phyloP scores from a whole-genome alignment of 202 grass and related monocot species.

The Schoenoplectus tabernaemontani region DNA sequence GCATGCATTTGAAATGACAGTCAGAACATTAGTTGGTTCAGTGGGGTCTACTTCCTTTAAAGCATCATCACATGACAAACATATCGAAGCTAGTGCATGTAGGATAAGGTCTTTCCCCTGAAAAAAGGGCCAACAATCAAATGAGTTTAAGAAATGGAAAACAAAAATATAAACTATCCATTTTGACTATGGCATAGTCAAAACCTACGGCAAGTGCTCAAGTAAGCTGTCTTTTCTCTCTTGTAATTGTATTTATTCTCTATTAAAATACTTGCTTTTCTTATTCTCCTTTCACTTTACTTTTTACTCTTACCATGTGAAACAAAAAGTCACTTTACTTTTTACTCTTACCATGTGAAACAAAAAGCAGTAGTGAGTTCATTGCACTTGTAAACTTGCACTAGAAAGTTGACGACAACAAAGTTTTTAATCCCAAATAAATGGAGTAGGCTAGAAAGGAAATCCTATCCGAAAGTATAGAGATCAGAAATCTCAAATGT shows the following conservation, averaged over 20 bases:
- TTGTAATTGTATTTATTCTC: background rate
- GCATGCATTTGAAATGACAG: slow-evolving; percentile 60
- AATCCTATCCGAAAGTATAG: no score
- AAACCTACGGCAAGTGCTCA: background rate
- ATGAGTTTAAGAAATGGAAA: background rate
- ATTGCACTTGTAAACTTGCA: background rate
- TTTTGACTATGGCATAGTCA: background rate
- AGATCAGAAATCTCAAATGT: no score
- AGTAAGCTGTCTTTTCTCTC: background rate
- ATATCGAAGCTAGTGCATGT: slow-evolving; percentile 64
- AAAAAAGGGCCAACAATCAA: background rate
- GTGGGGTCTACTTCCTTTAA: slow-evolving; percentile 56
- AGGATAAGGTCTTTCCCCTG: slow-evolving; percentile 92
- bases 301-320: background rate
- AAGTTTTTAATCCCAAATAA: no score
- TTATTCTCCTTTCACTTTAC: background rate
- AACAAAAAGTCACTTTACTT: no score
- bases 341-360: no score
- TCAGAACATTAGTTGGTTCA: slow-evolving; percentile 49
- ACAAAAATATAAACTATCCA: background rate
- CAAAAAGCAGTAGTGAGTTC: no score
- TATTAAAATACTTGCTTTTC: background rate
- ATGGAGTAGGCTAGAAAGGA: no score
- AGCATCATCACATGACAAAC: slow-evolving; percentile 71
- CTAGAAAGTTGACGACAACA: no score